Conservation (phyloP, 805 yeast genomes). For the Myxozyma neglecta region DNA sequence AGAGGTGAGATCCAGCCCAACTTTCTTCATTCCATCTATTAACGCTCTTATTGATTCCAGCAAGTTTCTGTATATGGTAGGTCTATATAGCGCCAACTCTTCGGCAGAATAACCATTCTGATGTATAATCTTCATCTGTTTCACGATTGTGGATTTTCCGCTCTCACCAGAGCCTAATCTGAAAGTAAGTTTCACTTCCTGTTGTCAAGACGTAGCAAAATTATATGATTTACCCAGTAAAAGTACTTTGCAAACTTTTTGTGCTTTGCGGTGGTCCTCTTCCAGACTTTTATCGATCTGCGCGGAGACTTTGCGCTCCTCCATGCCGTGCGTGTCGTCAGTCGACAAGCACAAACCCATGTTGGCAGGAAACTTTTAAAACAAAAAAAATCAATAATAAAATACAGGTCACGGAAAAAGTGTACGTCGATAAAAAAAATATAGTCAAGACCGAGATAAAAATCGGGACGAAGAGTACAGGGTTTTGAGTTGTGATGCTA, state of each 20-base stretch:
- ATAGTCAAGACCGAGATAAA: no score
- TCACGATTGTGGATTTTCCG: slow-evolving; percentile 78
- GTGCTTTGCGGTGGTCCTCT: slow-evolving; percentile 32
- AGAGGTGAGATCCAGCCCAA: slow-evolving; percentile 6
- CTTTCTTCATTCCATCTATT: slow-evolving; percentile 47
- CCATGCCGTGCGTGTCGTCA: slow-evolving; percentile 6
- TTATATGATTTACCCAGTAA: slow-evolving; percentile 42
- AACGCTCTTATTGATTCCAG: slow-evolving; percentile 73
- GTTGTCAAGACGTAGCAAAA: background rate
- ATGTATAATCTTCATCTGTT: slow-evolving; percentile 77
- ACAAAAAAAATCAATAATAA: background rate
- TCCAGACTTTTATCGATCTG: slow-evolving; percentile 27
- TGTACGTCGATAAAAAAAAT: no score
- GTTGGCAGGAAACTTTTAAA: background rate
- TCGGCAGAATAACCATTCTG: slow-evolving; percentile 69
- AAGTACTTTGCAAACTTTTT: slow-evolving; percentile 65
- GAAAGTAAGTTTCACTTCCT: no score
- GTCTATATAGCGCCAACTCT: slow-evolving; percentile 71
- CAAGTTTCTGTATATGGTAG: slow-evolving; percentile 75
- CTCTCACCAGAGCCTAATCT: slow-evolving; percentile 72
- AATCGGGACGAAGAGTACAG: no score
- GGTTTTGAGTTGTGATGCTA: no score
- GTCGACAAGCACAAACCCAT: slow-evolving; percentile 28
- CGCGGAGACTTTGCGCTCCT: slow-evolving; percentile 26
- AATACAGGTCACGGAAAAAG: no score